A percentile compares a stretch with the other conserved stretches of the same genome.
These are phyloP conservation scores for Alternaria gansuensis DNA, from an alignment of 2,329 filamentous ascomycete species.

Conservation along the genomic window DNA sequence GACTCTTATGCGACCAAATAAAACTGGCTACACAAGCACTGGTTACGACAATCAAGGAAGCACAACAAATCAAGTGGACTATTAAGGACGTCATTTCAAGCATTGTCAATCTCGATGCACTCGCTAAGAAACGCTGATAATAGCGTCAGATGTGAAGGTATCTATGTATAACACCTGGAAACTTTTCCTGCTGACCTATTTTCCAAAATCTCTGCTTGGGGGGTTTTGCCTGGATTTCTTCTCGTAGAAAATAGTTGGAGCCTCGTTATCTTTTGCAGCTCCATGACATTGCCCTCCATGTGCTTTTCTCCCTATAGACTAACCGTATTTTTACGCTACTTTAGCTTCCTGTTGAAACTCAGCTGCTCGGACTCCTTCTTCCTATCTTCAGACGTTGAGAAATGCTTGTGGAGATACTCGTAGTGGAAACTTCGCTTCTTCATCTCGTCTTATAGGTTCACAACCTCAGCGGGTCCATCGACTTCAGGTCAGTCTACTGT, in stretches of 20 bases:
- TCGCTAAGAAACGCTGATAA: neutral
- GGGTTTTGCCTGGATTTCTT: neutral
- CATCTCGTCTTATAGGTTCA: neutral
- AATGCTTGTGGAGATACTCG: neutral
- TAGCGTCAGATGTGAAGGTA: neutral
- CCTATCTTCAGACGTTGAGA: neutral
- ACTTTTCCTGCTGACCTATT: neutral
- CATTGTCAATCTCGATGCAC: neutral
- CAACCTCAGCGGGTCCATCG: neutral
- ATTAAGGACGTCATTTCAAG: neutral
- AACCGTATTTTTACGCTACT: too few species aligned
- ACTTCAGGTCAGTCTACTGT: too few species aligned
- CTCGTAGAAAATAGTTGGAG: neutral
- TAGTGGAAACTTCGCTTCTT: neutral
- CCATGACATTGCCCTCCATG: neutral
- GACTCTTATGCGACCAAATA: neutral
- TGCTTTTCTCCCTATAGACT: neutral
- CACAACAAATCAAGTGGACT: neutral
- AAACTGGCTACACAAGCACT: neutral
- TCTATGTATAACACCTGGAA: neutral
- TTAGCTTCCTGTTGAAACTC: neutral
- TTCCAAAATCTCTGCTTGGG: neutral
- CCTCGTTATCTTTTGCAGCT: too few species aligned
- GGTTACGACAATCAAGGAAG: neutral
- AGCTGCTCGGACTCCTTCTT: neutral